Percentiles rank a stretch among this genome's conserved stretches.
These are phyloP conservation scores for Scenedesmus sp. DNA, from an alignment of 163 green algal species.

Conservation along the genomic window DNA sequence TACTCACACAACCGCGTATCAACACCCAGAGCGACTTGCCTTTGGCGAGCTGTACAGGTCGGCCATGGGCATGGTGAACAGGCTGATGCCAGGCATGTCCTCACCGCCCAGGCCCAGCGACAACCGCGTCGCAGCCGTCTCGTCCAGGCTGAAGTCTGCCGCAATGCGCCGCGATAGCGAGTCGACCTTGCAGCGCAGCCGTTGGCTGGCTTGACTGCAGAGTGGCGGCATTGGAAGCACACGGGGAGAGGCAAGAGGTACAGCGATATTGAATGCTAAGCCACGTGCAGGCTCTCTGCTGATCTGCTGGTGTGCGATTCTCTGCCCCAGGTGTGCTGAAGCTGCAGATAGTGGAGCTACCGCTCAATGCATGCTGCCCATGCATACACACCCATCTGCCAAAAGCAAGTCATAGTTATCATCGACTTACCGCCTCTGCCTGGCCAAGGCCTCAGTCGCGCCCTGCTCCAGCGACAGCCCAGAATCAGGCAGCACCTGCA, in stretches of 20 bases:
- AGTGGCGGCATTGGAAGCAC: background rate
- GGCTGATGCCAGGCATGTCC: constrained; percentile 55
- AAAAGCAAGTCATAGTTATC: too few relatives aligned
- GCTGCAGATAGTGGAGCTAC: too few relatives aligned
- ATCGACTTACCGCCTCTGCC: constrained; percentile 15
- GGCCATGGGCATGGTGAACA: constrained; percentile 60
- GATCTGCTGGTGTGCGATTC: too few relatives aligned
- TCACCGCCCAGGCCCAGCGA: constrained; percentile 54
- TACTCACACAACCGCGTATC: background rate
- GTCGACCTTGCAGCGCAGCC: constrained; percentile 28
- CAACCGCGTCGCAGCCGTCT: constrained; percentile 37
- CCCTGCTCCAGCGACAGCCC: background rate
- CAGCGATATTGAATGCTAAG: background rate
- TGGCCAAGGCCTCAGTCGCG: background rate
- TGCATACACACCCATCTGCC: too few relatives aligned
- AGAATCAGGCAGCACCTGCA: constrained; percentile 29
- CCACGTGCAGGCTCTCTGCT: background rate
- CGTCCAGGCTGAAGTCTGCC: constrained; percentile 58
- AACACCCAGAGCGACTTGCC: background rate
- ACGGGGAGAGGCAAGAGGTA: too few relatives aligned
- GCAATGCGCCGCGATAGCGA: constrained; percentile 47
- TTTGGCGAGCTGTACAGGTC: constrained; percentile 4
- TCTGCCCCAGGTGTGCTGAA: too few relatives aligned
- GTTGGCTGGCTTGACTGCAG: constrained; percentile 21
- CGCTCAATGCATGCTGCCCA: too few relatives aligned